These are phyloP conservation scores for Clonostachys sp. DNA, from an alignment of 2,329 filamentous ascomycete species.

Conservation along the genomic window DNA sequence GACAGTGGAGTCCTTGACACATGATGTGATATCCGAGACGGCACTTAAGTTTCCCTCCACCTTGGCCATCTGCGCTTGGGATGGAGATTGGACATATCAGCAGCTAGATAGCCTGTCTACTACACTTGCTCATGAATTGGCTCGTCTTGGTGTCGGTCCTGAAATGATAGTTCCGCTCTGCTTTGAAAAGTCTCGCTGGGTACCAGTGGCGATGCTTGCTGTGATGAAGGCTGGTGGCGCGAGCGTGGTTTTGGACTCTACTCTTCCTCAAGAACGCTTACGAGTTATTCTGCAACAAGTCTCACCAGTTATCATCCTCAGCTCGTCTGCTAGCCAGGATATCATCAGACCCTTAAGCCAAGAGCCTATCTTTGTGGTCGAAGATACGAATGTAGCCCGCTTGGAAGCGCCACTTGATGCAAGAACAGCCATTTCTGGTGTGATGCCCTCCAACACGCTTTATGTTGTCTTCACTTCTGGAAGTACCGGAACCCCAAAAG, in stretches of 20 bases:
- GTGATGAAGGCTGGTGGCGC: slow-evolving; percentile 13
- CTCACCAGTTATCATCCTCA: not conserved
- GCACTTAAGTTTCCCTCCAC: slow-evolving; percentile 13
- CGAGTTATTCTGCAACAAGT: not conserved
- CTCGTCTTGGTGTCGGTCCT: slow-evolving; percentile 4
- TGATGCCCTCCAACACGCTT: not conserved
- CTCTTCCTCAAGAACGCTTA: slow-evolving; percentile 1
- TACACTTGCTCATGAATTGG: not conserved
- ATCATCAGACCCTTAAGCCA: not conserved
- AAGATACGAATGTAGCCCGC: not conserved
- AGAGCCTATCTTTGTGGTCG: not conserved
- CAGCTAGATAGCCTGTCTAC: not conserved
- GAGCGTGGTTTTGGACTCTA: slow-evolving; percentile 11
- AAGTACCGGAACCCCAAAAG: slow-evolving; percentile 14
- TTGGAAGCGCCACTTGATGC: not conserved
- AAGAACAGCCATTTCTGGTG: not conserved
- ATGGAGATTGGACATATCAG: slow-evolving; percentile 17
- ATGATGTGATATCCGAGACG: not conserved
- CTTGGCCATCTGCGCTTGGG: slow-evolving; percentile 35
- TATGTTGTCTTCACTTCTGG: slow-evolving; percentile 15
- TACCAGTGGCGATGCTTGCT: slow-evolving; percentile 9
- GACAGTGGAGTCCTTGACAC: not conserved
- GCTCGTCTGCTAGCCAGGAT: no score
- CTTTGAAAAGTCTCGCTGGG: slow-evolving; percentile 10
- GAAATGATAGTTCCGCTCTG: slow-evolving; percentile 9